Evolutionary conservation across 2,329 filamentous ascomycete species (phyloP), one percentile per base, ranked within the genome.

Genomic region (Venturia effusa): DNA sequence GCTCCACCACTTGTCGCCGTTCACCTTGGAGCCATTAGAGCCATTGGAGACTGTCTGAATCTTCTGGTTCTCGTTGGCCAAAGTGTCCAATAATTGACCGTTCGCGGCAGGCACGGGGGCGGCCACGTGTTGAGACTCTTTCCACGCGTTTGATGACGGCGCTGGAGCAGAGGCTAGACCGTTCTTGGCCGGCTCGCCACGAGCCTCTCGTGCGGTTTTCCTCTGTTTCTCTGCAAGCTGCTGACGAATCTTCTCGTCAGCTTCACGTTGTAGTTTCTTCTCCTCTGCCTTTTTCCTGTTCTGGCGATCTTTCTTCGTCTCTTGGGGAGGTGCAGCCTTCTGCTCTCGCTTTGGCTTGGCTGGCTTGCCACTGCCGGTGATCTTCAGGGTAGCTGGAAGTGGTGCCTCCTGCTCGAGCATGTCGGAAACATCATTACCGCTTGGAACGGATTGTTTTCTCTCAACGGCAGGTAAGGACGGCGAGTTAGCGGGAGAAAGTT

Each of bases 291-390:
- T 97, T 79, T 88, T 86, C 69, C 88, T 85, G 79, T 96, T 94
- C 80, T 97, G 92, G 66, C 92, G 87, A 79, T 96, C 90, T 81
- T 97, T 97, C 88, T 97, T 97, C 24, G 88, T 89, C 80, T 96
- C 89, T 22, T 83, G 83, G 60, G 83, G 66, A 27, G 68, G 66
- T 62, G 74, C 73, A 64, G 76, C 84, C 62, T 81, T 78, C 77
- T 87, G 83, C 72, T 82, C 75, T 40, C 81, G 76, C 74, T 86
- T 86, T 67, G 83, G 78, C 75, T 85, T 81, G 71, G 81, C 74
- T 24, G 78, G 77, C 77, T 81, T 85, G 73, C 77, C 83, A 71
- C 76, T 83, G 73, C 87, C 86, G 63, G 88, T 94, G 67, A 97
- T 80, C 66, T 89, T 89, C 66, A 97, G 80, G 59, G 95, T 85